A percentile compares a stretch with the other conserved stretches of the same genome.
These are phyloP conservation scores for Aspergillus nidulans DNA, from an alignment of 495 filamentous ascomycete species.

Conservation along the genomic window DNA sequence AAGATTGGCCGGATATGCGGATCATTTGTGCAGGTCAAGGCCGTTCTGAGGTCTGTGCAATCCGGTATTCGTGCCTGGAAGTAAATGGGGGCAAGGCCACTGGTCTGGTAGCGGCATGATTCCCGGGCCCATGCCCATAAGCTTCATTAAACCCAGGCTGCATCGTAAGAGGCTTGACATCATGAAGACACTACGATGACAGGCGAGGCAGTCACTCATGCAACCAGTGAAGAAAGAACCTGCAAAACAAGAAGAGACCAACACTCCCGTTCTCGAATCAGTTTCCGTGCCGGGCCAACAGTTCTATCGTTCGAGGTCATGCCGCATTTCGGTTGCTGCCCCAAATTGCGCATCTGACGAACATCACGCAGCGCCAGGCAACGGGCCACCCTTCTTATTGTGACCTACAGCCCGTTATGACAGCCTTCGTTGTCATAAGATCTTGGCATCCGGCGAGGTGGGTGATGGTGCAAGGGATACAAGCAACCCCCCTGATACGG, in stretches of 20 bases:
- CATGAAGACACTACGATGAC: slow-evolving; percentile 18
- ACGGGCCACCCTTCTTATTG: slow-evolving; percentile 12
- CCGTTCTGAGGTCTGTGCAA: slow-evolving; percentile 15
- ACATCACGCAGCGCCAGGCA: slow-evolving; percentile 21
- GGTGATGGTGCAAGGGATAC: slow-evolving; percentile 9
- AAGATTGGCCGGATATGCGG: slow-evolving; percentile 31
- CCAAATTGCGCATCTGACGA: slow-evolving; percentile 24
- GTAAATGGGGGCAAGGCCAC: slow-evolving; percentile 12
- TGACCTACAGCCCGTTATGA: slow-evolving; percentile 4
- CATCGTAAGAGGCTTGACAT: slow-evolving; percentile 32
- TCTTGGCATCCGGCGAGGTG: slow-evolving; percentile 3
- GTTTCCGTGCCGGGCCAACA: slow-evolving; percentile 26
- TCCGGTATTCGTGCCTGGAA: slow-evolving; percentile 12
- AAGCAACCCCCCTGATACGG: slow-evolving; percentile 8
- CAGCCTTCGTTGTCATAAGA: slow-evolving; percentile 15
- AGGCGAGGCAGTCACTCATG: slow-evolving; percentile 18
- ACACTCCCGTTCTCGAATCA: slow-evolving; percentile 26
- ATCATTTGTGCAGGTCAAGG: slow-evolving; percentile 24
- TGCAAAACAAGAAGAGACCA: slow-evolving; percentile 15
- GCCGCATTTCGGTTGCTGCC: slow-evolving; percentile 22
- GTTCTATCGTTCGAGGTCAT: slow-evolving; percentile 18
- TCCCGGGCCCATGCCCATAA: slow-evolving; percentile 17
- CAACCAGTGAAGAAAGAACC: slow-evolving; percentile 1
- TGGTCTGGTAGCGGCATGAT: slow-evolving; percentile 19
- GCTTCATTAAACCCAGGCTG: slow-evolving; percentile 26